Evolutionary conservation across 2,329 filamentous ascomycete species (phyloP).

Genomic region (Colletotrichum sp.): DNA sequence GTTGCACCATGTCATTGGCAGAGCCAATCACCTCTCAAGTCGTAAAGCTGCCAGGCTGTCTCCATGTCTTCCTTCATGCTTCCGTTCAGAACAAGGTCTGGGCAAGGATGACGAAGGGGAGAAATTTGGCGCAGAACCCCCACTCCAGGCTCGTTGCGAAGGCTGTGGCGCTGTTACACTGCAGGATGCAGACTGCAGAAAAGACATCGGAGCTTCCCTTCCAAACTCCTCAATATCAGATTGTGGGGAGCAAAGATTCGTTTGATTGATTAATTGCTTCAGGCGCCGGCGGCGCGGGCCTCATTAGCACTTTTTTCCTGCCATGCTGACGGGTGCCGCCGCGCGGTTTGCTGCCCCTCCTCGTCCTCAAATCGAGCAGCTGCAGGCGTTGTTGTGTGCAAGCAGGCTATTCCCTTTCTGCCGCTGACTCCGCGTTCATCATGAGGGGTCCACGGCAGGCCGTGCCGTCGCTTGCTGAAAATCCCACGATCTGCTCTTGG

Average conservation of each 20-base stretch:
- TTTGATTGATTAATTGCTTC: background rate
- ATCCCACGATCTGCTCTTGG: background rate
- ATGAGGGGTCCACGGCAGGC: conserved; percentile 2
- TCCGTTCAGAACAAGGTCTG: background rate
- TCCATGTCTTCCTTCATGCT: background rate
- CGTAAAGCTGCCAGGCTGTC: background rate
- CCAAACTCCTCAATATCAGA: background rate
- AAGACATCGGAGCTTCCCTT: conserved; percentile 6
- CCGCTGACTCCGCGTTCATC: background rate
- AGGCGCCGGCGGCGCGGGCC: conserved; percentile 18
- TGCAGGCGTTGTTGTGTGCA: background rate
- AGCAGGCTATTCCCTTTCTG: background rate
- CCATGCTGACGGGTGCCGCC: background rate
- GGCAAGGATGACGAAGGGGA: conserved; percentile 8
- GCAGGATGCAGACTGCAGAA: conserved; percentile 10
- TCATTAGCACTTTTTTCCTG: background rate
- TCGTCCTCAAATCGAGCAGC: background rate
- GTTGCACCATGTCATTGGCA: conserved; percentile 1
- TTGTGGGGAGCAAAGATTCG: background rate
- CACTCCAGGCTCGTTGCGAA: background rate
- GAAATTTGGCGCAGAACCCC: conserved; percentile 2
- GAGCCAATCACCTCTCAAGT: background rate
- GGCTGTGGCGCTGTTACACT: conserved; percentile 4
- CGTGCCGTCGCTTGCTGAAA: conserved; percentile 7
- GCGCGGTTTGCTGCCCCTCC: background rate